Evolutionary conservation across 768 basidiomycete genomes (phyloP).

Genomic region (Collybia sp.): DNA sequence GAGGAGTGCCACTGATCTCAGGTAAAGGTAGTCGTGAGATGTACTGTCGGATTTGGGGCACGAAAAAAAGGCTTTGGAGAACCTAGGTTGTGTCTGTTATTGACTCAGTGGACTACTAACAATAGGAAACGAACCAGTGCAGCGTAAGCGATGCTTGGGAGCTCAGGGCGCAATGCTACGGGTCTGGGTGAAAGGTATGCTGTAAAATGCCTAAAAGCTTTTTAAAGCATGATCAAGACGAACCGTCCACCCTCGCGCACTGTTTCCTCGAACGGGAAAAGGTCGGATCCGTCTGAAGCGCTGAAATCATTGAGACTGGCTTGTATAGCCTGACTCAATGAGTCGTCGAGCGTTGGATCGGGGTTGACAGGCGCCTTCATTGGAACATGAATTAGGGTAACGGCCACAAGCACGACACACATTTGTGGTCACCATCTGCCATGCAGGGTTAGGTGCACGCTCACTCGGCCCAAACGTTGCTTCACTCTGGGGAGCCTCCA

Average conservation of each 20-base stretch:
- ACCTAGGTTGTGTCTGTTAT: constrained; percentile 20
- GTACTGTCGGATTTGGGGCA: constrained; percentile 63
- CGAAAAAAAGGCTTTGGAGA: constrained; percentile 57
- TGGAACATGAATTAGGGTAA: constrained; percentile 5
- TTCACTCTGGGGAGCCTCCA: constrained; percentile 34
- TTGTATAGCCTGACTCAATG: constrained; percentile 65
- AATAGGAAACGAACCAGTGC: constrained; percentile 39
- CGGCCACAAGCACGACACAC: constrained; percentile 26
- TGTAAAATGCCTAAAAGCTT: not conserved
- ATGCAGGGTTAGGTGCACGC: constrained; percentile 58
- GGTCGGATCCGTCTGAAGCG: constrained; percentile 41
- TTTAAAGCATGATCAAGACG: constrained; percentile 12
- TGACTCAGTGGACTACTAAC: not conserved
- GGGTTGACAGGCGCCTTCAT: constrained; percentile 25
- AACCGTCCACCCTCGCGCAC: constrained; percentile 57
- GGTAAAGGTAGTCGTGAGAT: constrained; percentile 28
- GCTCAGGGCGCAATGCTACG: constrained; percentile 59
- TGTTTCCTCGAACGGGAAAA: constrained; percentile 45
- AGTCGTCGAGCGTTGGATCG: constrained; percentile 50
- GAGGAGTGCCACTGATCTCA: constrained; percentile 16
- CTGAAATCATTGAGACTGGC: constrained; percentile 58
- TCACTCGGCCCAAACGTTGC: constrained; percentile 55
- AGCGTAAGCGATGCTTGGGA: constrained; percentile 48
- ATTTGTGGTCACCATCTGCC: constrained; percentile 69
- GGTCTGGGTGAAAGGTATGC: constrained; percentile 39